phyloP scores from a whole-genome alignment of 805 yeast species.

The Alloascoidea hylecoeti region DNA sequence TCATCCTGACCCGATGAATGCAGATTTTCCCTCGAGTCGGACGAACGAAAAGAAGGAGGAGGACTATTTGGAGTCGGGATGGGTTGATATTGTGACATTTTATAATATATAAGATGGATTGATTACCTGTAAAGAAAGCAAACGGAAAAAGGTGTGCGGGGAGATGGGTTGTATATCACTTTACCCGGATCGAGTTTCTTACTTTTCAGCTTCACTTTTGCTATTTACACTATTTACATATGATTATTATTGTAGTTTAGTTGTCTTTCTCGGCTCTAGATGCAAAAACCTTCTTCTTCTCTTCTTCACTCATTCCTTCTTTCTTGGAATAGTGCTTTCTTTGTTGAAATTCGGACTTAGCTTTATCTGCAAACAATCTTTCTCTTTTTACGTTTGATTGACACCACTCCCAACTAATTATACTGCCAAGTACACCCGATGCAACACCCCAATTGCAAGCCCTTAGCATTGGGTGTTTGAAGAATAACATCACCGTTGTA shows the following conservation, averaged over 20 bases:
- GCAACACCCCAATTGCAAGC: constrained; percentile 77
- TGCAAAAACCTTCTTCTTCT: too few relatives aligned
- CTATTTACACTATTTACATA: too few relatives aligned
- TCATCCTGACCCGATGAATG: neutral
- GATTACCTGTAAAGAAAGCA: too few relatives aligned
- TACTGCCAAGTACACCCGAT: constrained; percentile 66
- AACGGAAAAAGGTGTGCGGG: too few relatives aligned
- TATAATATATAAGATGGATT: too few relatives aligned
- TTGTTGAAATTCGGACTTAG: constrained; percentile 24
- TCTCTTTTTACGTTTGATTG: constrained; percentile 54
- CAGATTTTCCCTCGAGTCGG: neutral
- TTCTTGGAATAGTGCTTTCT: neutral
- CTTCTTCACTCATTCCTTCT: too few relatives aligned
- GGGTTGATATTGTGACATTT: constrained; percentile 1
- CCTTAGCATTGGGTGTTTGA: constrained; percentile 17
- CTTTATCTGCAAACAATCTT: constrained; percentile 51
- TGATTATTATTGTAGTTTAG: too few relatives aligned
- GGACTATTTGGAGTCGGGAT: neutral
- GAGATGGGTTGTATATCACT: too few relatives aligned
- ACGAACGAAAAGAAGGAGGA: neutral
- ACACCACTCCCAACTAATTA: constrained; percentile 91
- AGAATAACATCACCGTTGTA: constrained; percentile 13
- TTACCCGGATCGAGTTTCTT: too few relatives aligned
- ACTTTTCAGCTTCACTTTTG: too few relatives aligned
- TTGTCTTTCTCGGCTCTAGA: too few relatives aligned